Evolutionary conservation across 176 grass and related monocot species (phyloP), one percentile per base, ranked within the genome.

Genomic region (Oryza meyeriana): DNA sequence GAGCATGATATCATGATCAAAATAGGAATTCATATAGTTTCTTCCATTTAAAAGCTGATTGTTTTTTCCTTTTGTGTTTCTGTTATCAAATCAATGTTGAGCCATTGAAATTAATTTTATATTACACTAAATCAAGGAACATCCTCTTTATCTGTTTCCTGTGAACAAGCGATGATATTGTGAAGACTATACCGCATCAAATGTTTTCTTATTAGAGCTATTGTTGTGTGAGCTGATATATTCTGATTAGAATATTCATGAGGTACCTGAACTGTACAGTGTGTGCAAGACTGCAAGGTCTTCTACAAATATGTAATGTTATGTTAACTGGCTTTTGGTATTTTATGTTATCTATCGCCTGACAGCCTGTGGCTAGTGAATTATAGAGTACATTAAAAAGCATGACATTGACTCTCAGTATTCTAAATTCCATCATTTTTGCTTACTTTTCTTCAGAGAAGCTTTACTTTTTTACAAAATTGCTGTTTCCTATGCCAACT

Each of bases 401-500:
- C 22, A 28, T 5, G 12, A 12, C 65, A 47, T 62, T 48, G 30
- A 61, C 28, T n/a, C 26, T 78, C 57, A 42, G 12, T 70, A 78
- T 78, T 45, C 20, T 42, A 33, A 8, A 70, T 64, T 78, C 6
- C 47, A 69, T 62, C 48, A 61, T 61, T 41, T 61, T 12, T 75
- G 29, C 29, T 68, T 27, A 67, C 22, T 36, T 12, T 50, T 58
- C 28, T 63, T 75, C 25, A 64, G 12, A 74, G 4, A 39, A 61
- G 42, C 4, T 33, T 4, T 4, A 17, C 66, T 33, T 83, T 84
- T 79, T 73, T 44, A 79, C 31, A 50, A 40, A 40, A 34, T 78
- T 75, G 50, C 81, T 83, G 26, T 70, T 85, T 75, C 17, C 28
- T 74, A 41, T 81, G 34, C 45, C 22, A 62, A 28, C 61, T 69